Percentiles rank a stretch among this genome's conserved stretches.
Conservation (phyloP, 2,329 filamentous ascomycete genomes). For the Penicillium corylophilum region DNA sequence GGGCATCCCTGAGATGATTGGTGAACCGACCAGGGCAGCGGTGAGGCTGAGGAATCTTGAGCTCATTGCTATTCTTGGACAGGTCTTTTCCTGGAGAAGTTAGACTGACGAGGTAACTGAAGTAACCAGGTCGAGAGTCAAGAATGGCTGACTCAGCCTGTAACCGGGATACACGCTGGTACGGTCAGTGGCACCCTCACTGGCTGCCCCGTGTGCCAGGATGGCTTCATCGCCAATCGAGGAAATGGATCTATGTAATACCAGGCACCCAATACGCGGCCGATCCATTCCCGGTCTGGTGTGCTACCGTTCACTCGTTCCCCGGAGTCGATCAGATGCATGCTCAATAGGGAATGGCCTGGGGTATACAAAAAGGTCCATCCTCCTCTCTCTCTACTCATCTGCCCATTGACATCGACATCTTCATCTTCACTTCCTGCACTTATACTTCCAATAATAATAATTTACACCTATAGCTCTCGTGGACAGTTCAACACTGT, state of each 20-base stretch:
- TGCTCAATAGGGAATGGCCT: constrained; percentile 25
- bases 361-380: constrained; percentile 24
- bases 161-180: not conserved
- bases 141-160: constrained; percentile 26
- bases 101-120: not conserved
- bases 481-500: constrained; percentile 26
- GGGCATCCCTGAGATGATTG: constrained; percentile 4
- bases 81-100: not conserved
- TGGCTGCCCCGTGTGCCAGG: constrained; percentile 24
- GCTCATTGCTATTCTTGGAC: not conserved
- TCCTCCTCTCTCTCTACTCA: constrained; percentile 6
- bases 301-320: constrained; percentile 17
- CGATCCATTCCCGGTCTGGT: constrained; percentile 23
- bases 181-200: constrained; percentile 4
- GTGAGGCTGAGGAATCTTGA: constrained; percentile 18
- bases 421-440: not conserved
- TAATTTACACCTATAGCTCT: constrained; percentile 8
- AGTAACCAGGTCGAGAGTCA: constrained; percentile 12
- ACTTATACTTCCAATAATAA: constrained; percentile 6
- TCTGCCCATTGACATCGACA: constrained; percentile 1
- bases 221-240: constrained; percentile 12
- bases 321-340: constrained; percentile 26
- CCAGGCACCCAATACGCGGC: constrained; percentile 26
- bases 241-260: constrained; percentile 8
- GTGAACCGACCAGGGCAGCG: constrained; percentile 3